Base-by-base conservation (phyloP, 306 rosid genomes). In the Trichosanthes truncata region DNA sequence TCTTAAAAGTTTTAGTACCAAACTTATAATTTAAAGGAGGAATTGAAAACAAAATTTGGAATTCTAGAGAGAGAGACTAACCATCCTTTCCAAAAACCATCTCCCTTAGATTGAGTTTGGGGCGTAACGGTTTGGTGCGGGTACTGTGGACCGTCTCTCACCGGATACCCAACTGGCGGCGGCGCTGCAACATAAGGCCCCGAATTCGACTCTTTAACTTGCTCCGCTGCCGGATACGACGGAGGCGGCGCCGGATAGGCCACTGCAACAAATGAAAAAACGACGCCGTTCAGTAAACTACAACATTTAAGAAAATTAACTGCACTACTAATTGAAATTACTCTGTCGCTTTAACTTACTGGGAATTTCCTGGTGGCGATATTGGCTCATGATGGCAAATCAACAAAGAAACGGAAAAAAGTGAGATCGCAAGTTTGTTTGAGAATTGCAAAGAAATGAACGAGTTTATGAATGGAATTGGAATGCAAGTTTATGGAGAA, bases 61-160 rank as follows among this genome's bases (percentile, higher is more conserved):
- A 46, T 11, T 65, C 1, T 43, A 43, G 3, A 9, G 2, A 0
- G 33, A 12, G 57, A 74, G 7, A 59, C 72, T 78, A 0, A 78
- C 80, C 81, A 78, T 78, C 81, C 81, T 78, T 78, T 78, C 73
- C 67, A 62, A 49, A 78, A 78, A 1, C 81, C 81, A 61, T 78
- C 81, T 43, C 81, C 81, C 2, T 72, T 43, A 0, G 81, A 40
- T 45, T 62, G 55, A 61, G 81, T 78, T 43, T 78, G 55, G 1
- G 66, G 41, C 1, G 43, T 36, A 8, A 10, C 29, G 26, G 40
- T 78, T 18, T 78, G 71, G 57, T 45, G 74, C 2, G 80, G 68
- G 36, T 77, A 20, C 23, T 74, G 9, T 43, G 56, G 15, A 10
- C 26, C 81, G 7, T 78, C 72, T 11, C 43, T 62, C 35, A 43